A percentile compares a stretch with the other conserved stretches of the same genome.
Conservation (phyloP, 192 early-diverging fungal species). For the Phlyctochytrium bullatum region DNA sequence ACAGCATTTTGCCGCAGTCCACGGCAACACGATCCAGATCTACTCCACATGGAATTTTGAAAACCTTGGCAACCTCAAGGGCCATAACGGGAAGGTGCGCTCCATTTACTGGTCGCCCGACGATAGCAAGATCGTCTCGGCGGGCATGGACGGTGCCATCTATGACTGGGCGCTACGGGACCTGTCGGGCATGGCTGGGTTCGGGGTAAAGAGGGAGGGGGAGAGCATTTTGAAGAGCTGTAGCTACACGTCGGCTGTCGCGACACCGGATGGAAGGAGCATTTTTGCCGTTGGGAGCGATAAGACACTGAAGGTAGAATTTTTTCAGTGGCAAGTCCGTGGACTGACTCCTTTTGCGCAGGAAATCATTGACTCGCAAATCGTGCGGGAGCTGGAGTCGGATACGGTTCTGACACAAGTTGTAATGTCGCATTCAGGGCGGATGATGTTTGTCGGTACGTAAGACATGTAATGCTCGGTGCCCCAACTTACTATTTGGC, state of each 20-base stretch:
- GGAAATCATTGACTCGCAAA: conserved; percentile 62
- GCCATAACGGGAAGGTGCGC: conserved; percentile 62
- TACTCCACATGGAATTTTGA: conserved; percentile 65
- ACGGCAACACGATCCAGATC: conserved; percentile 60
- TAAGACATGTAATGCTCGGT: background rate
- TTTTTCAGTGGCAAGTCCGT: background rate
- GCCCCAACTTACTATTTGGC: conserved; percentile 3
- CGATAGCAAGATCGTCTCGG: conserved; percentile 53
- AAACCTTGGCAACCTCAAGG: conserved; percentile 54
- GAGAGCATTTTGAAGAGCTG: conserved; percentile 63
- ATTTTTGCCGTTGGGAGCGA: conserved; percentile 60
- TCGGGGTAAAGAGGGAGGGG: conserved; percentile 49
- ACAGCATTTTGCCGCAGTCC: conserved; percentile 60
- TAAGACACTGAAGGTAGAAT: conserved; percentile 51
- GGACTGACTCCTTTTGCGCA: conserved; percentile 7
- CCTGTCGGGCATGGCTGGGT: conserved; percentile 29
- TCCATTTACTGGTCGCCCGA: conserved; percentile 54
- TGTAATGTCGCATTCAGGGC: conserved; percentile 54
- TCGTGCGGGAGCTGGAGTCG: conserved; percentile 50
- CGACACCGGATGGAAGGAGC: conserved; percentile 47
- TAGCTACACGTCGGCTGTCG: conserved; percentile 51
- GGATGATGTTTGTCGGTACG: conserved; percentile 62
- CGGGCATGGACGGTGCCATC: conserved; percentile 60
- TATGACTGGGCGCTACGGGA: conserved; percentile 59
- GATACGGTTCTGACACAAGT: conserved; percentile 56